Percentiles rank a stretch among this genome's conserved stretches.
Evolutionary conservation across 805 yeast species (phyloP).

Genomic region (Candida maesae): DNA sequence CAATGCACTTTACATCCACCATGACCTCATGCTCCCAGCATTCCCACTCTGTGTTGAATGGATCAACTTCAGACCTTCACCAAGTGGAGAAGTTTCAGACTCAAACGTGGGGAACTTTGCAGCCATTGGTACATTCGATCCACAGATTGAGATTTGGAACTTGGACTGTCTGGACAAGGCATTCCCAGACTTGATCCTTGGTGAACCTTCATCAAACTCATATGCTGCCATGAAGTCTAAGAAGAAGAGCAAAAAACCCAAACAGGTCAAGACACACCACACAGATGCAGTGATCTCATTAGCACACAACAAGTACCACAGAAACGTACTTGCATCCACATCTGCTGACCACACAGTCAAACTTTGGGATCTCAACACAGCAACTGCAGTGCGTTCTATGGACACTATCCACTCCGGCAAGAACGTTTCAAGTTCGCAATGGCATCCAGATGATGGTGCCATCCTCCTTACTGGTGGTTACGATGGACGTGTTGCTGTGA

Average conservation of each 20-base stretch:
- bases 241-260: conserved; percentile 46
- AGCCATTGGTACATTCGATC: conserved; percentile 96
- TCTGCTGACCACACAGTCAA: conserved; percentile 95
- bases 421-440: conserved; percentile 78
- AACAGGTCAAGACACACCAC: conserved; percentile 71
- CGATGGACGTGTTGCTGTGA: conserved; percentile 75
- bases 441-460: conserved; percentile 72
- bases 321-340: conserved; percentile 86
- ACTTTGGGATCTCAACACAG: conserved; percentile 84
- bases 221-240: conserved; percentile 23
- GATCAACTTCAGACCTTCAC: conserved; percentile 67
- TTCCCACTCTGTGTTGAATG: conserved; percentile 97
- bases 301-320: conserved; percentile 74
- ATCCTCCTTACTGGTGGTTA: conserved; percentile 89
- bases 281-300: conserved; percentile 91
- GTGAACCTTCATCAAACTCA: conserved; percentile 52
- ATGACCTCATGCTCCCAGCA: conserved; percentile 94
- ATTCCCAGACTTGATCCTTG: conserved; percentile 89
- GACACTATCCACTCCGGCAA: conserved; percentile 68
- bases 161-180: conserved; percentile 89
- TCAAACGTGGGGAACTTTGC: conserved; percentile 80
- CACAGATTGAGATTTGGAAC: conserved; percentile 96
- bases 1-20: conserved; percentile 83
- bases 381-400: conserved; percentile 75
- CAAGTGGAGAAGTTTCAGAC: conserved; percentile 35